phyloP scores from a whole-genome alignment of 2,329 filamentous ascomycete species.

The Epicoccum nigrum region DNA sequence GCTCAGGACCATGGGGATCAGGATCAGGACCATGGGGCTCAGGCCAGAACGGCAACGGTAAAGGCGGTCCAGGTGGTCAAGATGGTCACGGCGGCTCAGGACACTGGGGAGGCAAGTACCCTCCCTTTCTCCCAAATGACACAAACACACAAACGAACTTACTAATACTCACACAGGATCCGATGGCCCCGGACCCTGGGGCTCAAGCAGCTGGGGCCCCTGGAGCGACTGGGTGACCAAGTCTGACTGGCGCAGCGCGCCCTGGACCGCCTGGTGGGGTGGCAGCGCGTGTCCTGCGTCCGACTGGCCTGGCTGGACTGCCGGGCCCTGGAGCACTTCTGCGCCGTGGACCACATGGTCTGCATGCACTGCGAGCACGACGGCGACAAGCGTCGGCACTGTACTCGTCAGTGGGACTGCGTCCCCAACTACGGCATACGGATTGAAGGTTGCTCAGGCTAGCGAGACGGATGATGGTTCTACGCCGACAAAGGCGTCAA shows the following conservation, averaged over 20 bases:
- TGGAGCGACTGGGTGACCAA: conserved; percentile 39
- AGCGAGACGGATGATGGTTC: conserved; percentile 12
- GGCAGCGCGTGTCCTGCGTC: conserved; percentile 37
- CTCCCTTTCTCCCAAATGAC: not conserved
- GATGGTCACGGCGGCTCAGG: conserved; percentile 19
- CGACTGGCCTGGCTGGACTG: conserved; percentile 49
- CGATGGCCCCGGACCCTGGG: conserved; percentile 36
- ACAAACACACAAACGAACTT: no score
- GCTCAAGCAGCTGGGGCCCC: conserved; percentile 34
- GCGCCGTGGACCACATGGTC: conserved; percentile 47
- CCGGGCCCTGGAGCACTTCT: conserved; percentile 41
- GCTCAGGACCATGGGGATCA: conserved; percentile 28
- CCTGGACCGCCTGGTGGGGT: conserved; percentile 48
- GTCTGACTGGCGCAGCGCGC: conserved; percentile 34
- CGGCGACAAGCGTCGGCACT: conserved; percentile 38
- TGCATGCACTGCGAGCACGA: conserved; percentile 42
- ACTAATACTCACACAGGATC: conserved; percentile 20
- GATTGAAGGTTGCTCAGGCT: conserved; percentile 42
- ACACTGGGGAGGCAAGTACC: conserved; percentile 31
- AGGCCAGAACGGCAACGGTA: conserved; percentile 6
- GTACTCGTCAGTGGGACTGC: conserved; percentile 33
- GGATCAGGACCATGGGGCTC: conserved; percentile 29
- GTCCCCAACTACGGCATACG: conserved; percentile 36
- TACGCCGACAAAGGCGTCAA: not conserved
- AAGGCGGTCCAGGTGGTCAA: conserved; percentile 16